A percentile compares a stretch with the other conserved stretches of the same genome.
phyloP scores from a whole-genome alignment of 208 protist genomes.

The Acanthamoeba healyi region DNA sequence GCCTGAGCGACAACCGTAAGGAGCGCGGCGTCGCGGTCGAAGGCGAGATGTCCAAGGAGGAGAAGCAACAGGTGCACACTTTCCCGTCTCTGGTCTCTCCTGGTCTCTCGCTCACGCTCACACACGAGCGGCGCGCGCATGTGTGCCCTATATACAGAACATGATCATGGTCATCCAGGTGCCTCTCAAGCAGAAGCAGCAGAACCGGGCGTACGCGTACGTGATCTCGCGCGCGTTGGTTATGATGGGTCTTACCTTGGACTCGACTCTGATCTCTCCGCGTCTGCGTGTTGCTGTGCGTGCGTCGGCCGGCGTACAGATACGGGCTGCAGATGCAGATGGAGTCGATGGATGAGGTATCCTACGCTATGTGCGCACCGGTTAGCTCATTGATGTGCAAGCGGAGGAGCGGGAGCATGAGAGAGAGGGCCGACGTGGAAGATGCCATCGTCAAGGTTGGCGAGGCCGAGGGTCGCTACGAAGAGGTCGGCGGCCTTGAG shows the following conservation, averaged over 20 bases:
- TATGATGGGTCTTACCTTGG: no score
- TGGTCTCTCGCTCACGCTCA: no score
- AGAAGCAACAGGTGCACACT: conserved; percentile 65
- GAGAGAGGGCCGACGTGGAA: conserved; percentile 65
- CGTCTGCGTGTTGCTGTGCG: no score
- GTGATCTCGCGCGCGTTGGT: background rate
- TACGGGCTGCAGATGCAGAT: no score
- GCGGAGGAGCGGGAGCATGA: no score
- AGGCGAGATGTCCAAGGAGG: conserved; percentile 71
- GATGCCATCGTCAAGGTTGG: conserved; percentile 75
- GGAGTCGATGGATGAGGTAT: no score
- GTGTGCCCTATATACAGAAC: background rate
- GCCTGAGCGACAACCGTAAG: conserved; percentile 61
- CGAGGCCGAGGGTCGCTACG: conserved; percentile 62
- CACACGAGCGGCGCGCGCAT: background rate
- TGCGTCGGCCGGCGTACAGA: no score
- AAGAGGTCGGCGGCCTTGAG: conserved; percentile 2
- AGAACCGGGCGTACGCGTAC: background rate
- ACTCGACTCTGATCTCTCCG: no score
- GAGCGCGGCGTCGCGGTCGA: background rate
- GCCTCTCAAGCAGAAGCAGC: conserved; percentile 57
- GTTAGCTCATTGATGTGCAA: no score
- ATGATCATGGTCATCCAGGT: conserved; percentile 77
- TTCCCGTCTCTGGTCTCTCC: background rate
- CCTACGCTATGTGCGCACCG: no score